A percentile compares a stretch with the other conserved stretches of the same genome.
These are phyloP conservation scores for Biscutella laevigata DNA, from an alignment of 441 rosid species.

Conservation along the genomic window DNA sequence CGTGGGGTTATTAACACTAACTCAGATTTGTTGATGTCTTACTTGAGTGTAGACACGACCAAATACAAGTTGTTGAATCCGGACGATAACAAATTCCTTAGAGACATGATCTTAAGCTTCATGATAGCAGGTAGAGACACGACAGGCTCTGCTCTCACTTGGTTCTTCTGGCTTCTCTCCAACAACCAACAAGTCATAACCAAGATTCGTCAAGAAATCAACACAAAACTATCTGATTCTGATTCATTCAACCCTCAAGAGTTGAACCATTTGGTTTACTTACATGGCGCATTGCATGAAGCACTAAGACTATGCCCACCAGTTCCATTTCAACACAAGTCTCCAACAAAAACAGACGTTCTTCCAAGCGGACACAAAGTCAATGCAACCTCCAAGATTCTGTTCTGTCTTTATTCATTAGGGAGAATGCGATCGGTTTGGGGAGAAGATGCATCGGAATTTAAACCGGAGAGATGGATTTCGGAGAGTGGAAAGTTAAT, in stretches of 20 bases:
- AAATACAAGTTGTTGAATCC: constrained; percentile 6
- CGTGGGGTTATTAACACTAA: neutral
- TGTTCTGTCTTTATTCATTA: constrained; percentile 21
- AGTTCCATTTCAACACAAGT: constrained; percentile 5
- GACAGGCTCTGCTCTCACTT: constrained; percentile 5
- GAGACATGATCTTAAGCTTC: neutral
- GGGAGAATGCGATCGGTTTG: constrained; percentile 24
- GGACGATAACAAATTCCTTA: neutral
- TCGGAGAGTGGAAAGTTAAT: constrained; percentile 14
- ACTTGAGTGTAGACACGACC: neutral
- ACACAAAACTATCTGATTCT: neutral
- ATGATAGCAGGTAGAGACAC: constrained; percentile 9
- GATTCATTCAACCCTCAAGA: neutral
- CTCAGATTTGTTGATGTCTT: constrained; percentile 2
- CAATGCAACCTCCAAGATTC: neutral
- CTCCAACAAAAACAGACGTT: neutral
- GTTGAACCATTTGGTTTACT: neutral
- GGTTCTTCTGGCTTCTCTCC: constrained; percentile 2
- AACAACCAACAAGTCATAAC: neutral
- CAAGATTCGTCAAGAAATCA: constrained; percentile 2
- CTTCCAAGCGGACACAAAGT: constrained; percentile 3
- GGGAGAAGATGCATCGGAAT: constrained; percentile 25
- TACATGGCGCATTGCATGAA: constrained; percentile 3
- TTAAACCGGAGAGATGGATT: constrained; percentile 34
- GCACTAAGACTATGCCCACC: constrained; percentile 1